Percentiles rank a stretch among this genome's conserved stretches.
Conservation (phyloP, 768 basidiomycete genomes). For the Trametes meyenii region DNA sequence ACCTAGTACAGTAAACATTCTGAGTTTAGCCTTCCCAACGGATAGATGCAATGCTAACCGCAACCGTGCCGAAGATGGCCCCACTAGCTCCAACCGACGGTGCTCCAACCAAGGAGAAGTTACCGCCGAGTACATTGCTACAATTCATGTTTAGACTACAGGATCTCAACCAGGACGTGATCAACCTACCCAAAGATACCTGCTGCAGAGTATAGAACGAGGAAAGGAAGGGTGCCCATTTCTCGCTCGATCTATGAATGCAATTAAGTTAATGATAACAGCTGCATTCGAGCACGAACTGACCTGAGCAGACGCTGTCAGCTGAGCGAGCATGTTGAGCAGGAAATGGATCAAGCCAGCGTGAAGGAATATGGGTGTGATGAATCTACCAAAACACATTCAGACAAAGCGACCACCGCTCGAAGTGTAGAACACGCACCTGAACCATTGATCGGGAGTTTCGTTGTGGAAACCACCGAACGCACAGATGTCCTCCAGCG, state of each 20-base stretch:
- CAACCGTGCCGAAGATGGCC: conserved; percentile 87
- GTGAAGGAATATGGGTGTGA: conserved; percentile 89
- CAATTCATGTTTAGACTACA: neutral
- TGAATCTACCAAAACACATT: conserved; percentile 46
- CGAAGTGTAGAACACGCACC: conserved; percentile 34
- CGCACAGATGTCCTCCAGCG: conserved; percentile 83
- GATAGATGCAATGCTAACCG: conserved; percentile 46
- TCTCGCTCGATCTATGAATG: conserved; percentile 74
- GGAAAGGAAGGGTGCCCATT: conserved; percentile 87
- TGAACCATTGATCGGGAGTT: conserved; percentile 58
- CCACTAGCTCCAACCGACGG: conserved; percentile 93
- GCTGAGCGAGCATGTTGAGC: conserved; percentile 89
- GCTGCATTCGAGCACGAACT: conserved; percentile 15
- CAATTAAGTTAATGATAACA: neutral
- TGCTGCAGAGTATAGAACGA: conserved; percentile 84
- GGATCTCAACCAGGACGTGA: conserved; percentile 10
- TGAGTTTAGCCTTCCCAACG: neutral
- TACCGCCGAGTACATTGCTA: conserved; percentile 88
- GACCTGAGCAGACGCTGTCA: conserved; percentile 79
- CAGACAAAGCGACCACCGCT: too few species aligned
- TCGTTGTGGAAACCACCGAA: conserved; percentile 70
- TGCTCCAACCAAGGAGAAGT: conserved; percentile 86
- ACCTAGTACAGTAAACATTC: conserved; percentile 45
- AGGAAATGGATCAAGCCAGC: conserved; percentile 94
- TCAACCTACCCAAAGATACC: conserved; percentile 86